Percentiles rank a stretch among this genome's conserved stretches.
Conservation (phyloP, 2,329 filamentous ascomycete species). For the Macrophomina pseudophaseolina region DNA sequence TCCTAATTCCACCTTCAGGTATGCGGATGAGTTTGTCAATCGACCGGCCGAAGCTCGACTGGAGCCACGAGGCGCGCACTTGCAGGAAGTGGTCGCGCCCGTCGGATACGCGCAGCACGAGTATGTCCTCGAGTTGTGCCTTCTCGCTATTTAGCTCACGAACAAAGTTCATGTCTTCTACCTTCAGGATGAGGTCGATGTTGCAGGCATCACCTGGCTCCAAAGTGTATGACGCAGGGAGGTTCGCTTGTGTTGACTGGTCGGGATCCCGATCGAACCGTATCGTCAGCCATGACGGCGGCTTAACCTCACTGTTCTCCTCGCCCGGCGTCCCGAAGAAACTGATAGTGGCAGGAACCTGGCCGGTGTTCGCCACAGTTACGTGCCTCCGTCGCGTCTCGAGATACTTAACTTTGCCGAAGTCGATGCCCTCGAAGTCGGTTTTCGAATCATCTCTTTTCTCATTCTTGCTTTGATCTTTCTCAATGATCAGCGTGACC, state of each 20-base stretch:
- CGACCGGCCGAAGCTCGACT: conserved; percentile 81
- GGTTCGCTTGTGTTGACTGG: conserved; percentile 17
- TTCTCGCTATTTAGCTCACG: conserved; percentile 73
- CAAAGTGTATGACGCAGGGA: conserved; percentile 64
- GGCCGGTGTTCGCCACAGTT: conserved; percentile 90
- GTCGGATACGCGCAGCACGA: conserved; percentile 81
- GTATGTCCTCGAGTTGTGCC: conserved; percentile 76
- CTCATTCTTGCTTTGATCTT: conserved; percentile 29
- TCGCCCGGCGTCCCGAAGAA: conserved; percentile 75
- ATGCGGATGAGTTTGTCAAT: conserved; percentile 88
- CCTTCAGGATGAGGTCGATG: conserved; percentile 69
- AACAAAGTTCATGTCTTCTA: conserved; percentile 68
- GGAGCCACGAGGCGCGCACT: conserved; percentile 76
- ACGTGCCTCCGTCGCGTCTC: conserved; percentile 69
- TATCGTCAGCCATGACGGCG: conserved; percentile 73
- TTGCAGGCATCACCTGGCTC: conserved; percentile 83
- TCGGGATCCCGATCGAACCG: conserved; percentile 63
- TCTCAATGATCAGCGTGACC: conserved; percentile 81
- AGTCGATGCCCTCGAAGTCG: conserved; percentile 68
- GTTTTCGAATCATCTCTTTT: conserved; percentile 47
- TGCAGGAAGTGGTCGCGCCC: conserved; percentile 93
- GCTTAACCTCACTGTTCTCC: conserved; percentile 49
- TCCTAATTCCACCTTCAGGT: conserved; percentile 78
- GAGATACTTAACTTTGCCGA: conserved; percentile 75
- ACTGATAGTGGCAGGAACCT: conserved; percentile 76